phyloP scores from a whole-genome alignment of 2,329 filamentous ascomycete species.

The Falciphora oryzae region DNA sequence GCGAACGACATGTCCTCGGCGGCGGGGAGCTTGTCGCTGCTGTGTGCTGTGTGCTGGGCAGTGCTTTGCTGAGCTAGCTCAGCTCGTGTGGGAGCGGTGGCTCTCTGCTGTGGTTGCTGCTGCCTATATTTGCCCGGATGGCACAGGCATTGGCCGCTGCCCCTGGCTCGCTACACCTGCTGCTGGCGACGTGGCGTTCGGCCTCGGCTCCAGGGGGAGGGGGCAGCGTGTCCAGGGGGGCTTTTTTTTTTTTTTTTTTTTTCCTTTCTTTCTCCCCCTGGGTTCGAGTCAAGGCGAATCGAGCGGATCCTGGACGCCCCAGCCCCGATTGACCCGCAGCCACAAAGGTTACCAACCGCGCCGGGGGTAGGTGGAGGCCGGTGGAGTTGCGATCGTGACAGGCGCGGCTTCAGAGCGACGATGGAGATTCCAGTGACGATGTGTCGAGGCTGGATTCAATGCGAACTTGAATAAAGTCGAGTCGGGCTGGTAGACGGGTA shows the following conservation, averaged over 20 bases:
- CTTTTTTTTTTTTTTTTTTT: too few relatives aligned
- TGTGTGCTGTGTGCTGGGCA: not conserved
- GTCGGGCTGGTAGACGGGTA: too few relatives aligned
- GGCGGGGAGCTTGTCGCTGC: conserved; percentile 5
- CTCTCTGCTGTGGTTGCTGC: not conserved
- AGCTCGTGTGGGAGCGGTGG: not conserved
- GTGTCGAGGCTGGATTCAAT: too few relatives aligned
- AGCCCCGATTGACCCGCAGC: not conserved
- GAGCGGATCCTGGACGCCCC: too few relatives aligned
- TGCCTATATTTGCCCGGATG: not conserved
- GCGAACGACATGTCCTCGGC: conserved; percentile 56
- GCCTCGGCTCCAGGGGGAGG: too few relatives aligned
- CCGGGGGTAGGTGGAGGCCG: not conserved
- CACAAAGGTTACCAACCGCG: not conserved
- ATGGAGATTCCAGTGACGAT: not conserved
- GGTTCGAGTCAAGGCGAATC: too few relatives aligned
- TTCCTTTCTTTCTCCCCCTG: too few relatives aligned
- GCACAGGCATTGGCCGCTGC: too few relatives aligned
- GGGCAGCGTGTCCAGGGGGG: too few relatives aligned
- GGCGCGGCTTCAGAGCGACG: too few relatives aligned
- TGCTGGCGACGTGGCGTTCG: not conserved
- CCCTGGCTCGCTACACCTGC: too few relatives aligned
- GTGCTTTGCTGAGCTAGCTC: not conserved
- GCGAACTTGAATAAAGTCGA: not conserved
- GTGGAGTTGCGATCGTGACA: not conserved